phyloP scores from a whole-genome alignment of 257 asterid species.

The Oldenlandia corymbosa region DNA sequence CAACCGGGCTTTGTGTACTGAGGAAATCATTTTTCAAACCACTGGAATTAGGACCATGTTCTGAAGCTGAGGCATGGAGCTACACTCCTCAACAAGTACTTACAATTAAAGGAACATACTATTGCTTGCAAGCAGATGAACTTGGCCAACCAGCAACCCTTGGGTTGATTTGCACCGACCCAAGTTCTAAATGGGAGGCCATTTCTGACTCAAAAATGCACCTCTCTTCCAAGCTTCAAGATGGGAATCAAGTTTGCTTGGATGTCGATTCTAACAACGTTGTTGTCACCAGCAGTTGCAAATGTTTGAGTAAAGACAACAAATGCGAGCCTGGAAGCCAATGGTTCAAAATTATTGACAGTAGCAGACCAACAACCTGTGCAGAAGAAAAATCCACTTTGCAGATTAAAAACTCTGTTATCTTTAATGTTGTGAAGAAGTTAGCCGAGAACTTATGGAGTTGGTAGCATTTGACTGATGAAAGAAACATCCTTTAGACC shows the following conservation, averaged over 20 bases:
- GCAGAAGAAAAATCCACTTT: conserved; percentile 14
- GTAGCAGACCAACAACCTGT: conserved; percentile 53
- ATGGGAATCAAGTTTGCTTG: conserved; percentile 62
- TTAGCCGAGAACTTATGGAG: conserved; percentile 18
- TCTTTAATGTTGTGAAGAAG: conserved; percentile 29
- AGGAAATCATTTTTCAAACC: conserved; percentile 42
- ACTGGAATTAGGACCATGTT: conserved; percentile 69
- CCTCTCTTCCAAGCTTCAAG: conserved; percentile 55
- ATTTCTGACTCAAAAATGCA: conserved; percentile 89
- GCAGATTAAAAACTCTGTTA: conserved; percentile 27
- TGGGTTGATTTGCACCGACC: conserved; percentile 41
- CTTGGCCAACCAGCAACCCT: conserved; percentile 69
- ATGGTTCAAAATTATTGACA: conserved; percentile 88
- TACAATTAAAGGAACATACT: conserved; percentile 55
- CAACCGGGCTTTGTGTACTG: conserved; percentile 68
- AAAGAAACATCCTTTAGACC: too few relatives aligned
- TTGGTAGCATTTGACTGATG: neutral
- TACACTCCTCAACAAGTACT: conserved; percentile 49
- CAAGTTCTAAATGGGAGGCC: conserved; percentile 64
- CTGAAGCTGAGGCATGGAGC: conserved; percentile 67
- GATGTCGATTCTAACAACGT: conserved; percentile 56
- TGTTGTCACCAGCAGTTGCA: conserved; percentile 62
- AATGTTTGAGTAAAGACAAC: conserved; percentile 52
- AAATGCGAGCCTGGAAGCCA: conserved; percentile 86
- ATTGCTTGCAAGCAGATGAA: conserved; percentile 61